Evolutionary conservation across 2,329 filamentous ascomycete species (phyloP), one percentile per base, ranked within the genome.

Genomic region (Trichoderma atrobrunneum): DNA sequence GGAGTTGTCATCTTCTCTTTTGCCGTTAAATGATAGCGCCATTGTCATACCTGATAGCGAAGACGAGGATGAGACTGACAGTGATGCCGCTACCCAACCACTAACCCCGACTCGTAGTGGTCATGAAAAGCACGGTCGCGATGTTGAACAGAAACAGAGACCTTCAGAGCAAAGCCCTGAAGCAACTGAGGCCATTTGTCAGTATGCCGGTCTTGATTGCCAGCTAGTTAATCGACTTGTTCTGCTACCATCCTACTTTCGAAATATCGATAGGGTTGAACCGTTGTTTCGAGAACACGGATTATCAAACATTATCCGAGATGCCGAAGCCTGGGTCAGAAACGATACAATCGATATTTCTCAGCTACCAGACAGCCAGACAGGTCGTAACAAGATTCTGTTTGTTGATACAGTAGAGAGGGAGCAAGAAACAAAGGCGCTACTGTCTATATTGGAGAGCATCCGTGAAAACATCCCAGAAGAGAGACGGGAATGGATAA

Each of bases 251-350:
- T 82, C 83, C 0, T 83, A 81, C 64, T 81, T 87, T 18, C 76
- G 83, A 14, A 72, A 76, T 3, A 79, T 79, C 0, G 79, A 78
- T 74, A 76, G 85, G 7, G 80, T 80, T 0, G 80, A 83, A 1
- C 76, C 80, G 26, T 76, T 87, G 0, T 77, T 87, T 1, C 72
- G 74, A 1, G 76, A 76, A 0, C 87, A 88, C 56, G 85, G 85
- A 1, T 77, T 87, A 48, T 39, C 74, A 2, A 69, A 77, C 0
- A 78, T 82, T 18, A 74, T 81, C 1, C 76, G 77, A 0, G 78
- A 85, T 5, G 78, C 83, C 0, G 74, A 78, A 14, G 74, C 75
- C 3, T 87, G 85, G 79, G 60, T 78, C 6, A 59, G 74, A 18
- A 63, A 74, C 5, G 72, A 79, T 8, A 61, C 74, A 36, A 7